Evolutionary conservation across 768 basidiomycete genomes (phyloP).

Genomic region (Peribolospora baueri): DNA sequence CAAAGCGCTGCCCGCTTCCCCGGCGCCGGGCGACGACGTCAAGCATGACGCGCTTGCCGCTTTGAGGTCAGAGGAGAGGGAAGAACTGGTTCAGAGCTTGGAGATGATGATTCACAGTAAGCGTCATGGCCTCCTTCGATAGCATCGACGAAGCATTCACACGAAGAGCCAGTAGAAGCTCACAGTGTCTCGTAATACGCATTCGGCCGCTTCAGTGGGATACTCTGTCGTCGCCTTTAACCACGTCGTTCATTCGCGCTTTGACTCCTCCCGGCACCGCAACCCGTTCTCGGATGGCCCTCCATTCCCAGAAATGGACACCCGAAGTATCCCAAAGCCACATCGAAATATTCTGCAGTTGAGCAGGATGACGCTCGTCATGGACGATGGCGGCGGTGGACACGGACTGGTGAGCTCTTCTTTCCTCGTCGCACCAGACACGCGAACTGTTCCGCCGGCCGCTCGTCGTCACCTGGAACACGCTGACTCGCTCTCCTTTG

Average conservation of each 20-base stretch:
- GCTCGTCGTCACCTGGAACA: not conserved
- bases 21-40: not conserved
- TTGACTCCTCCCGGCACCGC: constrained; percentile 45
- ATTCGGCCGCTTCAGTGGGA: constrained; percentile 34
- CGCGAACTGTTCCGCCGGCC: not conserved
- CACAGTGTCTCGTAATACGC: constrained; percentile 2
- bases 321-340: constrained; percentile 28
- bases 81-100: constrained; percentile 15
- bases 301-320: constrained; percentile 24
- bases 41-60: not conserved
- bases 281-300: constrained; percentile 31
- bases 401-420: constrained; percentile 51
- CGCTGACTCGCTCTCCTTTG: not conserved
- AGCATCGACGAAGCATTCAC: not conserved
- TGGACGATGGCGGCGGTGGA: constrained; percentile 59
- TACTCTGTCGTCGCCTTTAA: constrained; percentile 58
- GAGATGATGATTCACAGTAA: constrained; percentile 49
- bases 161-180: not conserved
- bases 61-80: not conserved
- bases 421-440: constrained; percentile 11
- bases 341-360: constrained; percentile 35
- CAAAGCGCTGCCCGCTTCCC: constrained; percentile 4
- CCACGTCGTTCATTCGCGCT: constrained; percentile 42
- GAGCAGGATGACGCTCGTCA: constrained; percentile 51
- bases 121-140: constrained; percentile 16